Conservation (phyloP, 75 land plant species). For the Ceratopteris richardii region DNA sequence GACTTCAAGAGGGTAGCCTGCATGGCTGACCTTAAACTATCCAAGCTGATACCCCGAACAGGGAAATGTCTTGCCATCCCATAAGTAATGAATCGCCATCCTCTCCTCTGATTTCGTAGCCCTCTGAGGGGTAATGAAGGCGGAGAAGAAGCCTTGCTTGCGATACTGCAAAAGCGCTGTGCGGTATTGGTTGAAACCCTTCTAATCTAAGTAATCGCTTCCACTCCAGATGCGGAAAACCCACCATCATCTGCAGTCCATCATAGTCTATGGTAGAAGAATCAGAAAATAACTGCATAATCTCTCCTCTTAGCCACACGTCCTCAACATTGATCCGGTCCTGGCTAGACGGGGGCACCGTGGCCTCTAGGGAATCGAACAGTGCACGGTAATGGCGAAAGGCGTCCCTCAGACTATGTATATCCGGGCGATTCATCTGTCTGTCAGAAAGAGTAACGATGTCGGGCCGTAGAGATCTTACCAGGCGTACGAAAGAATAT, state of each 20-base stretch:
- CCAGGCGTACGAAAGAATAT: too few relatives aligned
- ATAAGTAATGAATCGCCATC: background rate
- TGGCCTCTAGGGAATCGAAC: conserved; percentile 78
- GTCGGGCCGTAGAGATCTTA: too few relatives aligned
- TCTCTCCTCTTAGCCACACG: conserved; percentile 38
- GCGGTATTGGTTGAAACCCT: conserved; percentile 46
- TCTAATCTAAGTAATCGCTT: background rate
- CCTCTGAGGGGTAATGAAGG: conserved; percentile 78
- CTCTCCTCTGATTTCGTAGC: conserved; percentile 24
- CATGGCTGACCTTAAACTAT: background rate
- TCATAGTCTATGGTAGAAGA: too few relatives aligned
- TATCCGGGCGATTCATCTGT: too few relatives aligned
- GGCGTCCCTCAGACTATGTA: too few relatives aligned
- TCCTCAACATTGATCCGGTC: conserved; percentile 63
- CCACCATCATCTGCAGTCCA: too few relatives aligned
- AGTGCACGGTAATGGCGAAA: conserved; percentile 41
- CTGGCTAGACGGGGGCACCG: conserved; percentile 56
- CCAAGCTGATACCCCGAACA: conserved; percentile 86
- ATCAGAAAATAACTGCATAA: too few relatives aligned
- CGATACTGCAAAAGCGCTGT: conserved; percentile 53
- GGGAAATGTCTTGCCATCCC: conserved; percentile 32
- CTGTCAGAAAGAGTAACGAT: too few relatives aligned
- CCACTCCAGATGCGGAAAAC: too few relatives aligned
- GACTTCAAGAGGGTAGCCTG: too few relatives aligned
- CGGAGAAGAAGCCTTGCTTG: conserved; percentile 78